A percentile compares a stretch with the other conserved stretches of the same genome.
These are phyloP conservation scores for Hanseniaspora thailandica DNA, from an alignment of 805 yeast species.

Conservation along the genomic window DNA sequence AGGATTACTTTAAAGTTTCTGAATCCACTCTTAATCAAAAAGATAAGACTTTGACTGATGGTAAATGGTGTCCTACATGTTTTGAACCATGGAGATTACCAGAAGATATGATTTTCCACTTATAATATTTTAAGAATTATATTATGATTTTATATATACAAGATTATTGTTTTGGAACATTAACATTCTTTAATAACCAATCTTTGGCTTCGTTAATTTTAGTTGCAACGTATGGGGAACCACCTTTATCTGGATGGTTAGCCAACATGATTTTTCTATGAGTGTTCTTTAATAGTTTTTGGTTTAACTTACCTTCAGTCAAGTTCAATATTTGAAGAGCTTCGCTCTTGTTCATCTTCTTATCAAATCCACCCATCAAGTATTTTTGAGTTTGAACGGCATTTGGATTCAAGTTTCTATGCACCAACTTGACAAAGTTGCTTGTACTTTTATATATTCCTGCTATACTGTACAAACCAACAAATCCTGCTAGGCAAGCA, in stretches of 20 bases:
- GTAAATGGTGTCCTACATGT: conserved; percentile 13
- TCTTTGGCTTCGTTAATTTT: conserved; percentile 88
- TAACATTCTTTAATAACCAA: conserved; percentile 26
- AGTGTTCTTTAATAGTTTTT: conserved; percentile 59
- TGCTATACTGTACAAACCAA: conserved; percentile 50
- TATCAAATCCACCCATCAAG: conserved; percentile 78
- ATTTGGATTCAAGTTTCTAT: conserved; percentile 33
- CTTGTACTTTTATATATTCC: conserved; percentile 46
- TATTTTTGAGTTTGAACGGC: conserved; percentile 37
- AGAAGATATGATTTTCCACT: not conserved
- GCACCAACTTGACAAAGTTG: conserved; percentile 17
- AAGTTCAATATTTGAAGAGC: conserved; percentile 75
- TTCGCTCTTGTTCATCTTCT: conserved; percentile 81
- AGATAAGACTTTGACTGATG: not conserved
- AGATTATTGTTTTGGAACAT: conserved; percentile 9
- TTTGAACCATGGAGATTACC: not conserved
- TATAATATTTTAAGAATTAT: not conserved
- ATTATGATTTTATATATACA: conserved; percentile 5
- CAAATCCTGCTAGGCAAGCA: conserved; percentile 57
- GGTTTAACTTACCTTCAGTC: conserved; percentile 51
- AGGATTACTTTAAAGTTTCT: not conserved
- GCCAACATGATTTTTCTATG: conserved; percentile 77
- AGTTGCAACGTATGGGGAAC: conserved; percentile 77
- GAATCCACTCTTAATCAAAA: conserved; percentile 1
- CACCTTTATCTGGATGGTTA: conserved; percentile 93